Conservation (phyloP, 805 yeast genomes). For the Komagataella phaffii region DNA sequence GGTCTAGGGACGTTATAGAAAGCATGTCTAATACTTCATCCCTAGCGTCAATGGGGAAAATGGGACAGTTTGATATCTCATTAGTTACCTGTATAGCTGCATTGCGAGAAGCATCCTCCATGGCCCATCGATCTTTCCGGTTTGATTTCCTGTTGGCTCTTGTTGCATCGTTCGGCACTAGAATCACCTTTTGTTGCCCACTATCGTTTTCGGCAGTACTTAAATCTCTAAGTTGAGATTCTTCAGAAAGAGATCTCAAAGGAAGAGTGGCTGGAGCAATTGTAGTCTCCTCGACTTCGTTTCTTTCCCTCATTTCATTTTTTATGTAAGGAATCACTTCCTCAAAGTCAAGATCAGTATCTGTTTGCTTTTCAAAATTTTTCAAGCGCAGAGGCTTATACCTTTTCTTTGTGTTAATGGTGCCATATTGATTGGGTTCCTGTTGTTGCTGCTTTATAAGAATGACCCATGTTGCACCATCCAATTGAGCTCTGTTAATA, state of each 20-base stretch:
- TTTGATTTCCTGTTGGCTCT: slow-evolving; percentile 64
- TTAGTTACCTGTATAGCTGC: slow-evolving; percentile 43
- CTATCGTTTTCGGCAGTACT: slow-evolving; percentile 13
- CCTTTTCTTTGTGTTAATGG: slow-evolving; percentile 24
- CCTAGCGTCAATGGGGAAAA: slow-evolving; percentile 64
- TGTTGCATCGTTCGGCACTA: slow-evolving; percentile 72
- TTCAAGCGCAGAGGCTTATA: slow-evolving; percentile 70
- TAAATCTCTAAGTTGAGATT: slow-evolving; percentile 3
- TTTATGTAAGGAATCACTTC: slow-evolving; percentile 42
- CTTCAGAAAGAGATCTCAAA: background rate
- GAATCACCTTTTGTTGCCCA: slow-evolving; percentile 39
- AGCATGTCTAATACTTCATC: slow-evolving; percentile 84
- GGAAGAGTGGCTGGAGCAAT: background rate
- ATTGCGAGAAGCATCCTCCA: slow-evolving; percentile 59
- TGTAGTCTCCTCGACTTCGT: slow-evolving; percentile 2
- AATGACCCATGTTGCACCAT: slow-evolving; percentile 68
- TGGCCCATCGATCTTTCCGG: slow-evolving; percentile 62
- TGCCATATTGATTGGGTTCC: slow-evolving; percentile 1
- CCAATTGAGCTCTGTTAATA: slow-evolving; percentile 43
- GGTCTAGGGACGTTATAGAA: slow-evolving; percentile 58
- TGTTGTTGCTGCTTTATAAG: slow-evolving; percentile 40
- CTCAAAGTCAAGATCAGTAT: slow-evolving; percentile 57
- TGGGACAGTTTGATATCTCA: slow-evolving; percentile 51
- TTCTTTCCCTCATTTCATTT: slow-evolving; percentile 8
- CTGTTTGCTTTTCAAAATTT: slow-evolving; percentile 45